Evolutionary conservation across 371 early-diverging fungal species (phyloP), one percentile per base, ranked within the genome.

Genomic region (Mortierella sp.): DNA sequence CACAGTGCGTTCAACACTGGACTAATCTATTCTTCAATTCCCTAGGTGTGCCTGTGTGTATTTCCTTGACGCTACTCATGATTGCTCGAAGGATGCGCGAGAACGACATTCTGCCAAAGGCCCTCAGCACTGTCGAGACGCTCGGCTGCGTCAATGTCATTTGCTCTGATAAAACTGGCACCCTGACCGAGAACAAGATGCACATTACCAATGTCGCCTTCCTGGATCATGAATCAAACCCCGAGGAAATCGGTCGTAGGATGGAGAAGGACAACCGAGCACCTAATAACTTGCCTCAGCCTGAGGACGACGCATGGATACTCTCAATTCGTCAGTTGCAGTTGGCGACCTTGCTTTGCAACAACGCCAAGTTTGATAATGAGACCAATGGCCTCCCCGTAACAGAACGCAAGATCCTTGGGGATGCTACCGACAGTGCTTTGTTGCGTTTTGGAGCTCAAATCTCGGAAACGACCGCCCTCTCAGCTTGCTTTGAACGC

Each of bases 351-450:
- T 58, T 81, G 6, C 83, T 91, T 34, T 92, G 93, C 79, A 91
- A 90, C 61, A 85, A 80, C 51, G 85, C 94, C 26, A 49, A 66
- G 23, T 87, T 91, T 54, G 90, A 90, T 49, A 59, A 70, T 3
- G 72, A 71, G 2, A 73, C 82, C 8, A 58, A 73, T n/a, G 55
- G 78, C 7, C 27, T 83, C 38, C 83, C 90, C 18, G 51, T 86
- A 3, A 48, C 78, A n/a, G 82, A 89, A 31, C 86, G 92, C 46
- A 80, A 56, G 6, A 79, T 88, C 28, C 72, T 81, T 55, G 93
- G 94, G 48, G 92, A 94, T 76, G 86, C 92, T 30, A 94, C 94
- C 24, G 94, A 95, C 78, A 82, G 84, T 58, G 94, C 92, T 16
- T 74, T 94, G 6, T 81, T 93, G 16, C 81, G 86, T 3, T 91